These are phyloP conservation scores for Cladosporium colombiae DNA, from an alignment of 2,329 filamentous ascomycete genomes.

Conservation along the genomic window DNA sequence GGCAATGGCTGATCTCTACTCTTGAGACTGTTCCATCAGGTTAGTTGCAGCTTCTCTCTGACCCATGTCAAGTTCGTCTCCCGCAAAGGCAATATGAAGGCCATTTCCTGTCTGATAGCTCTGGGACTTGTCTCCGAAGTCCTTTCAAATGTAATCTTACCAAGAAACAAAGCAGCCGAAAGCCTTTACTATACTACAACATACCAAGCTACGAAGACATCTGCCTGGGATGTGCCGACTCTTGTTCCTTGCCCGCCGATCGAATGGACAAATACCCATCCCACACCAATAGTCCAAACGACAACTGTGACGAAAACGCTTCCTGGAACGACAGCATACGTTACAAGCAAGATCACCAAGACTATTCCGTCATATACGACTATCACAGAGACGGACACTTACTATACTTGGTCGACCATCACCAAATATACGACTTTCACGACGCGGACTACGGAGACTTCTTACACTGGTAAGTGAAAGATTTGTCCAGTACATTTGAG, in stretches of 20 bases:
- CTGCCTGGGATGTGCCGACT: not conserved
- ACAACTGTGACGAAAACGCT: not conserved
- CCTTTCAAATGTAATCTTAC: not conserved
- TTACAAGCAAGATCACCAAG: slow-evolving; percentile 13
- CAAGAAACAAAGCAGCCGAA: not conserved
- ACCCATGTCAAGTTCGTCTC: not conserved
- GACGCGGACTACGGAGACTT: slow-evolving; percentile 9
- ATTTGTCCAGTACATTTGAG: not conserved
- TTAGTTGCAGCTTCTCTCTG: not conserved
- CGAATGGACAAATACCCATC: slow-evolving; percentile 15
- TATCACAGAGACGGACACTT: slow-evolving; percentile 12
- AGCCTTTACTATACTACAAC: not conserved
- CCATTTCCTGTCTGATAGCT: not conserved
- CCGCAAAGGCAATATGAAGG: not conserved
- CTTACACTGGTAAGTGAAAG: slow-evolving; percentile 1
- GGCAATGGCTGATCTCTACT: not conserved
- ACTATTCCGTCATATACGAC: slow-evolving; percentile 18
- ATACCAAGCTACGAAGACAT: not conserved
- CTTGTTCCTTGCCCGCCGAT: slow-evolving; percentile 10
- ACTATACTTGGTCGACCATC: slow-evolving; percentile 16
- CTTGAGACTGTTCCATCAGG: not conserved
- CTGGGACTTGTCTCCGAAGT: not conserved
- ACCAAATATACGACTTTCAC: not conserved
- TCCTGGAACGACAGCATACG: slow-evolving; percentile 1
- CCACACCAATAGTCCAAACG: slow-evolving; percentile 11